phyloP scores from a whole-genome alignment of 2,329 filamentous ascomycete genomes.

The Verticillium tricorpus region DNA sequence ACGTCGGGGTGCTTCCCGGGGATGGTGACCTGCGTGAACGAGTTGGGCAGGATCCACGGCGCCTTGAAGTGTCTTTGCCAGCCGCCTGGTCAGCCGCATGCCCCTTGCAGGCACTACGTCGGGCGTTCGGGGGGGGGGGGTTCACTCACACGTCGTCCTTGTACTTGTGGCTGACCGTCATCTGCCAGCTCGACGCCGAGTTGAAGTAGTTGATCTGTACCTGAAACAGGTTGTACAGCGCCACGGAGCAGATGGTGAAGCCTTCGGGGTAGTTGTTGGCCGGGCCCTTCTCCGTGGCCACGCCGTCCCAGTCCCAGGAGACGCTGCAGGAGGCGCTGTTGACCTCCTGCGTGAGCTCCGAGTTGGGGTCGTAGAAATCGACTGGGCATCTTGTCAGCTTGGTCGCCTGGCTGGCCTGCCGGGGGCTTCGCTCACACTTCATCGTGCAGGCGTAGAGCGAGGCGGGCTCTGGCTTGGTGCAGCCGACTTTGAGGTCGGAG shows the following conservation, averaged over 20 bases:
- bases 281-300: conserved; percentile 20
- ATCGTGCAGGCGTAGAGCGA: conserved; percentile 7
- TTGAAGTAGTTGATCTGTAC: conserved; percentile 9
- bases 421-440: conserved; percentile 3
- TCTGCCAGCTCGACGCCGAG: conserved; percentile 11
- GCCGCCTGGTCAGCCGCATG: not conserved
- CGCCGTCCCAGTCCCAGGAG: conserved; percentile 19
- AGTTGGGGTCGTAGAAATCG: conserved; percentile 13
- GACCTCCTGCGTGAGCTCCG: conserved; percentile 10
- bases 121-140: too few relatives aligned
- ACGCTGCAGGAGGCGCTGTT: conserved; percentile 14
- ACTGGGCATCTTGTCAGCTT: not conserved
- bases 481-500: conserved; percentile 8
- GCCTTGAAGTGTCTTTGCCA: not conserved
- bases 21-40: conserved; percentile 1
- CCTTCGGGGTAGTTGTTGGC: conserved; percentile 12
- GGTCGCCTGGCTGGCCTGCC: too few relatives aligned
- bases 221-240: conserved; percentile 7
- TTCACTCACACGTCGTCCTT: conserved; percentile 8
- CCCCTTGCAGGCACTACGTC: too few relatives aligned
- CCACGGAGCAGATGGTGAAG: conserved; percentile 9
- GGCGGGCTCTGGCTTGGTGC: not conserved
- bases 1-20: not conserved
- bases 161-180: conserved; percentile 10
- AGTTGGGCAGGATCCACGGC: conserved; percentile 1